Base-by-base conservation (phyloP, 805 yeast genomes). In the Yarrowia osloensis region DNA sequence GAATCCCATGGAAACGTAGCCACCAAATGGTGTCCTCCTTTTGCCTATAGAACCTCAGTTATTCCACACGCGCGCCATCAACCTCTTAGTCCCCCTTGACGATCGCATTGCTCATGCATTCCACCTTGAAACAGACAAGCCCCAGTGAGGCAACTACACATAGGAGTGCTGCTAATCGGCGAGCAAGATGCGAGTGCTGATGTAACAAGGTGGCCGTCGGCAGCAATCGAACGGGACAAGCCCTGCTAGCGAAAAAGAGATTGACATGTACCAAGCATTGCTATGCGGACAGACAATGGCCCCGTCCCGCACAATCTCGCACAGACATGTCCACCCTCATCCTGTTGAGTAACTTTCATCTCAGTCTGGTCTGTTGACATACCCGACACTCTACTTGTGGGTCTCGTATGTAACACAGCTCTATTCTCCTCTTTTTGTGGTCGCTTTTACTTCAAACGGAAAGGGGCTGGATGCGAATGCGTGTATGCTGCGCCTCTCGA, bases 41-140 rank as follows among this genome's bases (percentile, higher is more conserved):
- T 17, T 46, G n/a, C 22, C 52, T 26, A 50, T 21, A 50, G 40
- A 31, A 17, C 4, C 21, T 3, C 37, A 33, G 29, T n/a, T 31
- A 21, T 50, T 19, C 35, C 5, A 50, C 29, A 50, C 57, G 57
- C 57, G 57, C 57, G 57, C 29, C 8, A 6, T 33, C 40, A 15
- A 50, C 40, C 40, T 49, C 55, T 50, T 29, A n/a, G 55, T 29
- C 29, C 59, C 61, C 61, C 61, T 54, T 54, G 61, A 54, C 21
- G 44, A 35, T 54, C 61, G 61, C 61, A 54, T 54, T 54, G 44
- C 44, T 24, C 44, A 54, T 54, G 61, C 61, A 54, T 54, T 54
- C 61, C 61, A 54, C 61, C 61, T 31, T 54, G 61, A 54, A 54
- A 54, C 61, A 37, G 61, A 54, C 61, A 54, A 54, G 61, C 61